Evolutionary conservation across 2,329 filamentous ascomycete species (phyloP), one percentile per base, ranked within the genome.

Genomic region (Trichoderma atroviride): DNA sequence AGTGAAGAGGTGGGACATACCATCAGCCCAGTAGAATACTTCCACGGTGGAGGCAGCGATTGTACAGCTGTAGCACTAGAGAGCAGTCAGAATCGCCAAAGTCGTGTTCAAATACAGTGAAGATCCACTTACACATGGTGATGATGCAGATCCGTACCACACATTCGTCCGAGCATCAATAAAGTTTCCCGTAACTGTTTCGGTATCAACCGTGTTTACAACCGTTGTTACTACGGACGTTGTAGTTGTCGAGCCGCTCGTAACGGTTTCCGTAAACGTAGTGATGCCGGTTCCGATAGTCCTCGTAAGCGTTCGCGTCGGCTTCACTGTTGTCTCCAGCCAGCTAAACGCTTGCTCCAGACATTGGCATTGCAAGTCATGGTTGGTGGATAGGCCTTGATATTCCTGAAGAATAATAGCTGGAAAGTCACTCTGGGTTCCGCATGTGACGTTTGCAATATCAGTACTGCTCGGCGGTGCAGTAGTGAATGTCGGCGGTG

Each of bases 41-140:
- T 70, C 69, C n/a, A 70, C 69, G 3, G 69, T 70, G 1, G 65
- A 69, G 16, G 69, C 69, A 3, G 11, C 58, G 22, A 70, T 56
- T 0, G 69, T 70, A 31, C 69, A 70, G 31, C 65, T 69, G 6
- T 68, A 68, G 16, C 69, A 70, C 69, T 70, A 7, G 1, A 43
- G n/a, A n/a, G 22, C 11, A 3, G 9, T 70, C 4, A 61, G 43
- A n/a, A 56, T 68, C 24, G 2, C 16, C 40, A 43, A 9, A 43
- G 40, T 22, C 27, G 22, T 56, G 29, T 27, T 1, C 6, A 40
- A 4, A 56, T 40, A 1, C 19, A 6, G n/a, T 10, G 27, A 62
- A 43, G 4, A 14, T 3, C n/a, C 31, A 57, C 65, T 31, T 64
- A 70, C 69, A 35, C 69, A 70, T 62, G 69, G 69, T 10, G 69